Evolutionary conservation across 768 basidiomycete species (phyloP), one percentile per base, ranked within the genome.

Genomic region (Leucogyrophana mollusca): DNA sequence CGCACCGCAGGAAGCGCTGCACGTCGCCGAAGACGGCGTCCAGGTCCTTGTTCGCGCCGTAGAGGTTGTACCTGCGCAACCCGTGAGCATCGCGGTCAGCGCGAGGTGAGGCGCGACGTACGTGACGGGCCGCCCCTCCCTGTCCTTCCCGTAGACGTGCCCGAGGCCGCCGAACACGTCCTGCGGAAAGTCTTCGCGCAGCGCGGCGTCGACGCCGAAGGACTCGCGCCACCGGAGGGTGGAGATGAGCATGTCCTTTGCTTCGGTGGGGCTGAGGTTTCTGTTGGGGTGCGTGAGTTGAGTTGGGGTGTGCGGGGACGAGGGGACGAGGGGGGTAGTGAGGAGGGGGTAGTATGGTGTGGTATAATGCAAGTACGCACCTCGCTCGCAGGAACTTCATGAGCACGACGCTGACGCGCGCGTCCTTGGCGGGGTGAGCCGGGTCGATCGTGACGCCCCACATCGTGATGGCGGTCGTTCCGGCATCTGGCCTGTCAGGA

Each of bases 321-420:
- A n/a, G 8, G 33, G n/a, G 27, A 38, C 37, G 9, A 11, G 20
- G 4, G 20, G 20, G 4, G 20, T 37, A 18, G 9, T n/a, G 21
- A 25, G 9, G 40, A 8, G 9, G 20, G 20, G 9, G 23, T n/a
- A 4, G 24, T 22, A 17, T n/a, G 5, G 11, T 8, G n/a, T 16
- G 18, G 20, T 33, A 18, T 25, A 9, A n/a, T n/a, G n/a, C 24
- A 35, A 20, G 24, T n/a, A 36, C 63, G 27, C 55, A 82, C 86
- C 85, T 78, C 4, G 90, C 90, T 46, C 85, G 76, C 23, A 90
- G 67, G 70, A 91, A 92, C 59, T 91, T 90, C 78, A 90, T 80
- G 30, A 92, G 71, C 8, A 91, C 57, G 24, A 91, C 87, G 56
- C 85, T 89, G 48, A 80, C 78, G 7, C 78, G 76, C 1, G 87